Percentiles rank a stretch among this genome's conserved stretches.
Evolutionary conservation across 768 basidiomycete species (phyloP).

Genomic region (Boletus reticuloceps): DNA sequence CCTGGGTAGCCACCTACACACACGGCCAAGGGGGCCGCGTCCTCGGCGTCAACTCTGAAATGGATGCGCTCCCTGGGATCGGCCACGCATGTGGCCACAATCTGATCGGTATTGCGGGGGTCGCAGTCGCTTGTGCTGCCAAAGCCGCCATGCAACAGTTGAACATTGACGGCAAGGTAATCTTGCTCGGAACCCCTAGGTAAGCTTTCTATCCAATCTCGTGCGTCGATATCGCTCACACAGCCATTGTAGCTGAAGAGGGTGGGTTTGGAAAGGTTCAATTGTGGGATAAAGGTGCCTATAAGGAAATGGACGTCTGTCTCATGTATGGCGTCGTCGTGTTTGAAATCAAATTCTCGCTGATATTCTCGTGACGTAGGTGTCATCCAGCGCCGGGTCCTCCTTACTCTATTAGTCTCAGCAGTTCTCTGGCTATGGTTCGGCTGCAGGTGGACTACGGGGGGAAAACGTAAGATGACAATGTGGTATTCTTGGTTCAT

Average conservation of each 20-base stretch:
- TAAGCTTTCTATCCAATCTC: conserved; percentile 21
- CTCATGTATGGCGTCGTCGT: conserved; percentile 51
- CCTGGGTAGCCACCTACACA: conserved; percentile 72
- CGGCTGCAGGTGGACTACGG: conserved; percentile 59
- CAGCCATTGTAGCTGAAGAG: conserved; percentile 60
- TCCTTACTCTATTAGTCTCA: conserved; percentile 61
- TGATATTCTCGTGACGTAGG: conserved; percentile 37
- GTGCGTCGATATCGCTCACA: not conserved
- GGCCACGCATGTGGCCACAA: conserved; percentile 84
- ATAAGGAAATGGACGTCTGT: conserved; percentile 74
- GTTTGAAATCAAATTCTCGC: not conserved
- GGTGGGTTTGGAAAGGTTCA: conserved; percentile 70
- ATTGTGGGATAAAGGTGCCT: conserved; percentile 69
- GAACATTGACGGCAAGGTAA: conserved; percentile 63
- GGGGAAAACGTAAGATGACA: conserved; percentile 62
- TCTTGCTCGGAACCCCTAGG: conserved; percentile 80
- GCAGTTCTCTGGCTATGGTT: conserved; percentile 61
- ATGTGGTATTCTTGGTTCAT: not conserved
- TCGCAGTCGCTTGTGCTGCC: conserved; percentile 69
- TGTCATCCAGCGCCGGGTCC: conserved; percentile 84
- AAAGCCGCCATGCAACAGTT: conserved; percentile 60
- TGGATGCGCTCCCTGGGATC: conserved; percentile 59
- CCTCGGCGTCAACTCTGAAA: conserved; percentile 77
- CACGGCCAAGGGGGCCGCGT: conserved; percentile 65
- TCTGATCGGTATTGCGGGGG: conserved; percentile 73